Base-by-base conservation (phyloP, 441 rosid genomes). In the Croton laevigatus region DNA sequence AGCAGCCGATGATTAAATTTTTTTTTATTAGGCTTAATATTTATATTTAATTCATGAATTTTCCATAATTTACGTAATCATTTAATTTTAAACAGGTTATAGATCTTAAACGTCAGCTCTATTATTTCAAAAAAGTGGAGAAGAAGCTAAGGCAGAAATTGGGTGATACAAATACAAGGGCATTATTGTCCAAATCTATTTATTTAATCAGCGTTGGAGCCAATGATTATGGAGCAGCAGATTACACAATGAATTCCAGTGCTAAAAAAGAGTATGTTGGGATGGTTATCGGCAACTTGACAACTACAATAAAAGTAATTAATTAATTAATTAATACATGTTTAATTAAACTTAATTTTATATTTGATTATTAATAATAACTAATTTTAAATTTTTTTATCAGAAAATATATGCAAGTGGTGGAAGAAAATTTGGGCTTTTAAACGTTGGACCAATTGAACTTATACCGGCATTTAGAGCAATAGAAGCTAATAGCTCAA, bases 231-330 rank as follows among this genome's bases (percentile, higher is more conserved):
- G 20, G 3, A 51, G n/a, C n/a, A n/a, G 8, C 54, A 16, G n/a
- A n/a, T n/a, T n/a, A n/a, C n/a, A n/a, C n/a, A n/a, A n/a, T n/a
- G n/a, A n/a, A n/a, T 6, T 51, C n/a, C 54, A 0, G 1, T 51
- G 1, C 54, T 1, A 51, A 6, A 13, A 8, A 3, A 51, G 44
- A 70, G 20, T 48, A 59, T 36, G 80, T 76, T 5, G 78, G 55
- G 12, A 71, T 82, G 75, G 85, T 82, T 60, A 77, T 82, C 17
- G 85, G 88, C 42, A 88, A 80, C 80, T 37, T 78, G 0, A 79
- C 84, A 34, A 27, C 52, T 3, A 71, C 65, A 2, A 40, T 84
- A 68, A 7, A 85, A 77, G 88, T 88, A 76, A 72, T 13, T 62
- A n/a, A 46, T 8, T 38, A 38, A 38, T 7, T 46, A 46, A 46